These are phyloP conservation scores for Cenchrus fungigraminus DNA, from an alignment of 176 grass and related monocot species.

Conservation along the genomic window DNA sequence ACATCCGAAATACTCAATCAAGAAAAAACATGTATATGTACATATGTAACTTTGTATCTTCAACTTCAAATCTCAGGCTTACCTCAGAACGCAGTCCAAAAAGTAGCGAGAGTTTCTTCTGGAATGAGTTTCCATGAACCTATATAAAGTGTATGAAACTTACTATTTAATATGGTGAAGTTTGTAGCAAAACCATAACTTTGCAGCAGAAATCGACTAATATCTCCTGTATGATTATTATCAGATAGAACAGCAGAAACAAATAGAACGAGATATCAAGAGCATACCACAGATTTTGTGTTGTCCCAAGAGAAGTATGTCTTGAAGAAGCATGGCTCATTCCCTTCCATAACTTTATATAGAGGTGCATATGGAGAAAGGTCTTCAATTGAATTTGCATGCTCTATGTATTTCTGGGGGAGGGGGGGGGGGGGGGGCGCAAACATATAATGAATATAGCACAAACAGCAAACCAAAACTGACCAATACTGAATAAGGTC, in stretches of 20 bases:
- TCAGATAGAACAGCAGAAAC: slow-evolving; percentile 26
- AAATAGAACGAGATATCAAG: slow-evolving; percentile 15
- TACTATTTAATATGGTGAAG: slow-evolving; percentile 12
- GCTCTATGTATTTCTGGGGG: slow-evolving; percentile 88
- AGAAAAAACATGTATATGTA: slow-evolving; percentile 9
- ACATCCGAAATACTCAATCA: background rate
- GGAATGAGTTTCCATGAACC: slow-evolving; percentile 95
- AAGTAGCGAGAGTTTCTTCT: slow-evolving; percentile 90
- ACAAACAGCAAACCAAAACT: slow-evolving; percentile 23
- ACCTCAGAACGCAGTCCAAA: slow-evolving; percentile 91
- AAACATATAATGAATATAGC: slow-evolving; percentile 13
- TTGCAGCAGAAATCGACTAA: background rate
- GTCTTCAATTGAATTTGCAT: slow-evolving; percentile 81
- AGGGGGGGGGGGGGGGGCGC: no score
- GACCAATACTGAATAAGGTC: slow-evolving; percentile 14
- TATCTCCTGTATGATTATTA: background rate
- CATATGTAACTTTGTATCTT: background rate
- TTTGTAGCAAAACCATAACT: slow-evolving; percentile 24
- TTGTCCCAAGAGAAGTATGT: slow-evolving; percentile 94
- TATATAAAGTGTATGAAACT: slow-evolving; percentile 42
- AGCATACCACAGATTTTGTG: slow-evolving; percentile 73
- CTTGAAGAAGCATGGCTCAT: slow-evolving; percentile 93
- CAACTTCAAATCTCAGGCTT: slow-evolving; percentile 28
- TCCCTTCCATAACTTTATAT: slow-evolving; percentile 86
- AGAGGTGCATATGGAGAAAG: slow-evolving; percentile 74